Base-by-base conservation (phyloP, 192 early-diverging fungal species). In the Pilobolus umbonatus region DNA sequence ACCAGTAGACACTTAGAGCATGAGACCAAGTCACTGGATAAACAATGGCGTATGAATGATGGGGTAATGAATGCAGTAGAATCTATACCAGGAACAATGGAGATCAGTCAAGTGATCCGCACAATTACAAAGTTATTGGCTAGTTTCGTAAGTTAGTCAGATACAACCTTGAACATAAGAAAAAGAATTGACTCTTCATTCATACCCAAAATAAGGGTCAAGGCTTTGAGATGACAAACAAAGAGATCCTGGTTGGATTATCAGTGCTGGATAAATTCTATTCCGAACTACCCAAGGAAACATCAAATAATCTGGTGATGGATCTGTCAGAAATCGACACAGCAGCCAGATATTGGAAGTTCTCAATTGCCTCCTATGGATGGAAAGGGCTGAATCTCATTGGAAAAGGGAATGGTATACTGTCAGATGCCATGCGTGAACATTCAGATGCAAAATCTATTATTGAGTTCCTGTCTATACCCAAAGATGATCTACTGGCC, bases 381-480 rank as follows among this genome's bases (percentile, higher is more conserved):
- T 89, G 83, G 82, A 80, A 81, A 3, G 87, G 83, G 4, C 73
- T 89, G 24, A 85, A 87, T 46, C 85, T 87, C 64, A 77, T 87
- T 38, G 85, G 86, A 55, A 80, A 85, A 50, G 85, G 85, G 10
- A 87, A 85, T 29, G 77, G 77, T 3, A 72, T 72, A 19, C 72
- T 87, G 26, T 77, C 84, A 66, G 87, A 89, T 44, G 81, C 80
- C 7, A 75, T 81, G 35, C 77, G 80, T 40, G 74, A 74, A 44
- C 74, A 86, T 45, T 86, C 88, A 2, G 86, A 90, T 59, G 76
- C 81, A 24, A 74, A 71, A 28, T 79, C 79, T 45, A 82, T 86
- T 1, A 67, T 80, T 12, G 80, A 85, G 50, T 88, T 83, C 35
- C 71, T 90, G 31, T 62, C 68, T 1, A 71, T 90, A 19, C 71